phyloP scores from a whole-genome alignment of 768 basidiomycete genomes.

The Tricholoma furcatifolium region DNA sequence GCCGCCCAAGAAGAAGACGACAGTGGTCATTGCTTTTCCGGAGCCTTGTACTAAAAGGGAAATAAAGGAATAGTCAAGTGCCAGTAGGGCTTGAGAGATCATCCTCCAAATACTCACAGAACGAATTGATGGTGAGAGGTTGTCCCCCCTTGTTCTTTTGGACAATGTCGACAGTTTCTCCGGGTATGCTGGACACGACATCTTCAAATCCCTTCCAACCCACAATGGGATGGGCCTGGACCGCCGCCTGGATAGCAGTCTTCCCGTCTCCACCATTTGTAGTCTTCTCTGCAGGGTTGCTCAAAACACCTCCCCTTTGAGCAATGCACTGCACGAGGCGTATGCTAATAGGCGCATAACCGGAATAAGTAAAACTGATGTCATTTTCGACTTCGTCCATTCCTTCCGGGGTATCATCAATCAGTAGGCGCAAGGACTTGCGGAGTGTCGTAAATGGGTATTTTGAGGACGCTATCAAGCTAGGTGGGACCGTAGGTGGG shows the following conservation, averaged over 20 bases:
- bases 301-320: conserved; percentile 87
- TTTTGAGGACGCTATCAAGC: conserved; percentile 42
- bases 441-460: conserved; percentile 73
- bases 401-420: conserved; percentile 80
- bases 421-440: conserved; percentile 86
- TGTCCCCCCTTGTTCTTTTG: conserved; percentile 39
- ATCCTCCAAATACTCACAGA: conserved; percentile 25
- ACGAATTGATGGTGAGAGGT: conserved; percentile 27
- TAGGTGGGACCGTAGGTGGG: conserved; percentile 46
- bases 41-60: conserved; percentile 40
- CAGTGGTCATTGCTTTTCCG: conserved; percentile 74
- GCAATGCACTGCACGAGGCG: conserved; percentile 91
- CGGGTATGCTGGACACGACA: conserved; percentile 76
- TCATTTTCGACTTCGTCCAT: conserved; percentile 88
- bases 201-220: conserved; percentile 99
- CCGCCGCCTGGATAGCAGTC: conserved; percentile 39
- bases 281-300: conserved; percentile 63
- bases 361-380: conserved; percentile 94
- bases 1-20: conserved; percentile 96
- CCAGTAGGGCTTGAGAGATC: background rate
- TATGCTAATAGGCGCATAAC: conserved; percentile 91
- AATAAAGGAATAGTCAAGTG: conserved; percentile 4
- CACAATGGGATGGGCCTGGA: conserved; percentile 87
- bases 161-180: conserved; percentile 79
- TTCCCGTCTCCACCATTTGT: conserved; percentile 31